phyloP scores from a whole-genome alignment of 192 early-diverging fungal species.

The Haplosporangium gracile region DNA sequence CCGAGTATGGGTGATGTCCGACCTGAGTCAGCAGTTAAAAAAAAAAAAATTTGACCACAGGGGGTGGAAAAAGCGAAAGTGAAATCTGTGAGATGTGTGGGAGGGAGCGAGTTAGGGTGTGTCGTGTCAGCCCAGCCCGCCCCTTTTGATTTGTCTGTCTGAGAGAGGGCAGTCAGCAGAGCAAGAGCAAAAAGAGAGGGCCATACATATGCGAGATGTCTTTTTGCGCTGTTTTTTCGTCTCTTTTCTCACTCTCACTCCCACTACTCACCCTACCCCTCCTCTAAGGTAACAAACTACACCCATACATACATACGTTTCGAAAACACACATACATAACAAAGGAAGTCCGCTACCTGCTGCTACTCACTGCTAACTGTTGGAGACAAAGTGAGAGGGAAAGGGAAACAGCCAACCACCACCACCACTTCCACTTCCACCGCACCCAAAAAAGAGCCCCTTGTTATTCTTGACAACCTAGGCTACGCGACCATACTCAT shows the following conservation, averaged over 20 bases:
- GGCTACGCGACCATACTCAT: background rate
- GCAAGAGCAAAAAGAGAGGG: background rate
- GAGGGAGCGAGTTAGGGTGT: background rate
- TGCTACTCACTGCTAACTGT: background rate
- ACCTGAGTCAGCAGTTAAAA: background rate
- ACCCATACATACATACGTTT: background rate
- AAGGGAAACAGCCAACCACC: background rate
- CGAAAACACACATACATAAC: background rate
- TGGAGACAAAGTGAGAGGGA: background rate
- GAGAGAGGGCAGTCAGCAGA: background rate
- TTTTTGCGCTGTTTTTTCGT: slow-evolving; percentile 31
- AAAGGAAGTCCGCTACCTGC: background rate
- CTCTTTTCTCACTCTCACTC: background rate
- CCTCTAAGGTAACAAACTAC: background rate
- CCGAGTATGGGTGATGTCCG: background rate
- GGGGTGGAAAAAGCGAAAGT: background rate
- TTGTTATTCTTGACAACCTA: background rate
- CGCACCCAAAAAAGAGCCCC: background rate
- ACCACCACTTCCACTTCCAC: background rate
- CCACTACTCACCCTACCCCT: slow-evolving; percentile 10
- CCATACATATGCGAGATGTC: background rate
- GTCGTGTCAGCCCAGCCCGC: background rate
- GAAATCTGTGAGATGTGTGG: background rate
- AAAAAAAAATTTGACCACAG: background rate
- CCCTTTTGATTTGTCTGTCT: background rate